Conservation (phyloP, 2,329 filamentous ascomycete species). For the Ilyonectria mors-panacis region DNA sequence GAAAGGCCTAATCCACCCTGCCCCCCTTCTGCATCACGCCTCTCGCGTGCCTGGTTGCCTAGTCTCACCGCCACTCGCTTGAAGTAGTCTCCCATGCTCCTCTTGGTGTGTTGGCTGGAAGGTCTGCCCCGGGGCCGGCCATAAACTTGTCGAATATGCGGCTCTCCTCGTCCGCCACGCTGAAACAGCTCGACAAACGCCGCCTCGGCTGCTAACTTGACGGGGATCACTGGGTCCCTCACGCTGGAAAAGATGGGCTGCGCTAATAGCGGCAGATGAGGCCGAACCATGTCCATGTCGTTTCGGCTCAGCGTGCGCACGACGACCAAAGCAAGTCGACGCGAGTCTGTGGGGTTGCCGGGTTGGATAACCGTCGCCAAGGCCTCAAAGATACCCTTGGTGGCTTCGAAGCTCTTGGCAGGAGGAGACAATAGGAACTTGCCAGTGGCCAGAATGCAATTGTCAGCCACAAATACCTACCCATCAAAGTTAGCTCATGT, state of each 20-base stretch:
- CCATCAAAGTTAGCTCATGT: conserved; percentile 4
- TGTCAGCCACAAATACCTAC: conserved; percentile 88
- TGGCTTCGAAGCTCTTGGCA: conserved; percentile 80
- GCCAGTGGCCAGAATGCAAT: conserved; percentile 89
- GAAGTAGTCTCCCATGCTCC: conserved; percentile 97
- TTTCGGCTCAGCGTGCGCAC: conserved; percentile 86
- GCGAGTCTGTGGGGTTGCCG: conserved; percentile 84
- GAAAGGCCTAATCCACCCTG: conserved; percentile 87
- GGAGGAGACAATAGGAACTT: conserved; percentile 86
- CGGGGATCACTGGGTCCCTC: conserved; percentile 91
- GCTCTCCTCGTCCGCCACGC: conserved; percentile 87
- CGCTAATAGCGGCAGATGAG: conserved; percentile 85
- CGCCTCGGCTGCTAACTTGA: conserved; percentile 95
- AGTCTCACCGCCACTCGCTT: conserved; percentile 90
- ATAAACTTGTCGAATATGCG: conserved; percentile 94
- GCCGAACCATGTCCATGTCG: conserved; percentile 84
- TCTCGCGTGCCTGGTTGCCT: conserved; percentile 88
- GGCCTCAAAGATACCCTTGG: conserved; percentile 84
- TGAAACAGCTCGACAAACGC: conserved; percentile 93
- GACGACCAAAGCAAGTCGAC: conserved; percentile 88
- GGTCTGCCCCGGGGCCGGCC: conserved; percentile 73
- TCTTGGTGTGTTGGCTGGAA: conserved; percentile 82
- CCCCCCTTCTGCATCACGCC: conserved; percentile 92
- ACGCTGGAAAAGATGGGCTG: conserved; percentile 91
- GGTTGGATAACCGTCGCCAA: conserved; percentile 83